Base-by-base conservation (phyloP, 2,329 filamentous ascomycete genomes). In the Sarocladium strictum region DNA sequence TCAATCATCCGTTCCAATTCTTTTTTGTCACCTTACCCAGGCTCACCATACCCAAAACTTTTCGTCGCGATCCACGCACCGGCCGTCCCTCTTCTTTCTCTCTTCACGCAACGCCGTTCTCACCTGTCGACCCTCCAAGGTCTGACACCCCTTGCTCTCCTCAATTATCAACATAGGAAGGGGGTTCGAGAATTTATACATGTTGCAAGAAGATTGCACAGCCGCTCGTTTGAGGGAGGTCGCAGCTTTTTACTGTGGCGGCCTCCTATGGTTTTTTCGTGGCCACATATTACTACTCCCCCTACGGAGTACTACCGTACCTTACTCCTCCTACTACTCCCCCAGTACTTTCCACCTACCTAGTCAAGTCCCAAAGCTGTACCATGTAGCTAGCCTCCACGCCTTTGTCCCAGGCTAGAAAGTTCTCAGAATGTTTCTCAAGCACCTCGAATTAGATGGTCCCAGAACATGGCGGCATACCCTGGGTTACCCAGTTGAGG, bases 201-300 rank as follows among this genome's bases (percentile, higher is more conserved):
- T 52, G 60, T 67, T 72, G 70, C 70, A 58, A 72, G 69, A 72
- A 63, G 10, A 67, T 69, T 55, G 43, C 45, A 35, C 53, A 33
- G 68, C 69, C 70, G 67, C 69, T 71, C 62, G 70, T 72, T 72
- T 72, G 72, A 75, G 71, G 72, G 72, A 70, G 68, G 66, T 60
- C 67, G 68, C 63, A 67, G 65, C 63, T 64, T 66, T 58, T 59
- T 54, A 62, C 62, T 64, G 66, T 73, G 68, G 66, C 67, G 67
- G 69, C 68, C 66, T 69, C 72, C 71, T 60, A 75, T 75, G 72
- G 71, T 72, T 70, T 66, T 62, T 62, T 64, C 55, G 68, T 67
- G 71, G 72, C 70, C 61, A 74, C 71, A 74, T 70, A 53, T 32
- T n/a, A n/a, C n/a, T n/a, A n/a, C n/a, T n/a, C n/a, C n/a, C n/a